These are phyloP conservation scores for Neonectria hederae DNA, from an alignment of 2,329 filamentous ascomycete genomes.

Conservation along the genomic window DNA sequence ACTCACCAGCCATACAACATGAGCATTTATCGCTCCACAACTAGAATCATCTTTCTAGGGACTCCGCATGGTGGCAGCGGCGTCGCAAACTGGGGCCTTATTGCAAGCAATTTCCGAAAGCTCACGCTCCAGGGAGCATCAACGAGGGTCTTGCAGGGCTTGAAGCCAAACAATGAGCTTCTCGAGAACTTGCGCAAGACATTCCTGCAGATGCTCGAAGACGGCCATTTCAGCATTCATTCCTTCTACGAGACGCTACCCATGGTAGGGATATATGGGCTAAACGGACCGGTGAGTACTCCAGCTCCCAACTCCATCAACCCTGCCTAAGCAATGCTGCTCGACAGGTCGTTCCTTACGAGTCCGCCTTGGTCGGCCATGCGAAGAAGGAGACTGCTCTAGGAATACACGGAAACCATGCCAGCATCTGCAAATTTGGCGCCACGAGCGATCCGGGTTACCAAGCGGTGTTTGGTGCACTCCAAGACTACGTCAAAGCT, in stretches of 20 bases:
- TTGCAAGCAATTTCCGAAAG: background rate
- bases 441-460: too few relatives aligned
- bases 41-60: too few relatives aligned
- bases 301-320: too few relatives aligned
- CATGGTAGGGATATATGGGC: background rate
- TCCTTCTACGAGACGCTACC: slow-evolving; percentile 1
- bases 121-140: background rate
- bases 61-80: too few relatives aligned
- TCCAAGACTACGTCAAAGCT: too few relatives aligned
- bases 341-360: background rate
- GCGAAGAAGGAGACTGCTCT: background rate
- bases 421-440: background rate
- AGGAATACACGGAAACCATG: background rate
- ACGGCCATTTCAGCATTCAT: background rate
- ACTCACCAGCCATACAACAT: too few relatives aligned
- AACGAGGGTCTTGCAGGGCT: background rate
- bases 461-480: too few relatives aligned
- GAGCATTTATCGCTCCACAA: too few relatives aligned
- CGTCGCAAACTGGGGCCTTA: too few relatives aligned
- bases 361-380: background rate
- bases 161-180: background rate
- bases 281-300: background rate
- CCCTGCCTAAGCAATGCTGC: background rate
- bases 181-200: background rate
- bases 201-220: background rate